Percentiles rank a stretch among this genome's conserved stretches.
Evolutionary conservation across 371 early-diverging fungal genomes (phyloP).

Genomic region (Catenaria anguillulae): DNA sequence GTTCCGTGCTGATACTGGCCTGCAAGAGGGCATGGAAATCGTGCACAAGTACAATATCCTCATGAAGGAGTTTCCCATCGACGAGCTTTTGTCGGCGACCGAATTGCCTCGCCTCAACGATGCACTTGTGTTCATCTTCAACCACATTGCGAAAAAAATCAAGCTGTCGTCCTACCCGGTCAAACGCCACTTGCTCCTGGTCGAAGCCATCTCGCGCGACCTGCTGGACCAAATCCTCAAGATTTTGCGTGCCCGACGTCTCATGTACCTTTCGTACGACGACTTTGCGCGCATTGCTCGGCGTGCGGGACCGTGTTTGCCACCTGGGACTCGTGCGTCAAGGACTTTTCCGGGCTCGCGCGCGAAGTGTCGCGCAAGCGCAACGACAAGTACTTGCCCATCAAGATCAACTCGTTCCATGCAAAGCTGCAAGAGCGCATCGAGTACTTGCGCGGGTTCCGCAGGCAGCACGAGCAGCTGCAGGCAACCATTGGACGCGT

Average conservation of each 20-base stretch:
- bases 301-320: slow-evolving; percentile 77
- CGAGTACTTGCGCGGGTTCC: slow-evolving; percentile 70
- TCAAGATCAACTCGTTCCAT: slow-evolving; percentile 86
- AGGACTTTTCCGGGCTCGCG: slow-evolving; percentile 88
- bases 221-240: slow-evolving; percentile 80
- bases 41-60: slow-evolving; percentile 90
- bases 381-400: slow-evolving; percentile 77
- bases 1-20: slow-evolving; percentile 94
- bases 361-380: slow-evolving; percentile 85
- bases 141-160: slow-evolving; percentile 91
- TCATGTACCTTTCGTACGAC: slow-evolving; percentile 81
- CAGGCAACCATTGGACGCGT: slow-evolving; percentile 85
- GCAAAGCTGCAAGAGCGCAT: slow-evolving; percentile 86
- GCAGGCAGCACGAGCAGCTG: slow-evolving; percentile 92
- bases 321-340: slow-evolving; percentile 88
- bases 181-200: slow-evolving; percentile 76
- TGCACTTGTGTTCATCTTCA: slow-evolving; percentile 70
- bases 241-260: slow-evolving; percentile 66
- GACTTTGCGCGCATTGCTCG: slow-evolving; percentile 34
- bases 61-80: slow-evolving; percentile 95
- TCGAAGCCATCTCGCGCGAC: slow-evolving; percentile 89
- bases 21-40: slow-evolving; percentile 83
- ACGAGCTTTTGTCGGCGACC: slow-evolving; percentile 85
- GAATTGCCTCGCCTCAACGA: slow-evolving; percentile 72
- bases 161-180: slow-evolving; percentile 90